Conservation (phyloP, 2,329 filamentous ascomycete species). For the Lasiodiplodia hormozganensis region DNA sequence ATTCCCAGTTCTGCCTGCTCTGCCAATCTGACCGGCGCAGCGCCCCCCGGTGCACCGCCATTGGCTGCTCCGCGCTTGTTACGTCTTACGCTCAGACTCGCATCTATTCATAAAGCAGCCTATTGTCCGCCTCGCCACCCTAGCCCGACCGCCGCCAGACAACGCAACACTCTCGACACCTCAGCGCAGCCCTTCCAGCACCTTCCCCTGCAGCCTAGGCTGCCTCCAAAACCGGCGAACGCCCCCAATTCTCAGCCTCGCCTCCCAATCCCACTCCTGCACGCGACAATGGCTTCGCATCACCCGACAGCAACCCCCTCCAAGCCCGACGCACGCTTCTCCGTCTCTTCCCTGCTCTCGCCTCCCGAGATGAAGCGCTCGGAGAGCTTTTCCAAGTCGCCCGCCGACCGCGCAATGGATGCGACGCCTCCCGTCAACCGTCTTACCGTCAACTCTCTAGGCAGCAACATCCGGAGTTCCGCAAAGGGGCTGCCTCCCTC, state of each 20-base stretch:
- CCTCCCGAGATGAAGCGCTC: conserved; percentile 50
- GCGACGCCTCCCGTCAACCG: conserved; percentile 29
- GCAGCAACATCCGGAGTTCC: conserved; percentile 40
- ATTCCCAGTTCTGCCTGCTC: conserved; percentile 26
- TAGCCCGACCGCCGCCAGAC: conserved; percentile 27
- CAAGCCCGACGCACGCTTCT: conserved; percentile 24
- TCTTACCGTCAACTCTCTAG: conserved; percentile 32
- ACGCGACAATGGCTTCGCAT: conserved; percentile 26
- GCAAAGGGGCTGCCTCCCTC: conserved; percentile 36
- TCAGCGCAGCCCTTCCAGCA: conserved; percentile 28
- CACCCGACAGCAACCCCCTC: conserved; percentile 13
- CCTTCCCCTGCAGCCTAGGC: conserved; percentile 26
- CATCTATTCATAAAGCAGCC: conserved; percentile 29
- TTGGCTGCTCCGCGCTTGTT: conserved; percentile 27
- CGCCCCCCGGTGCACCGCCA: conserved; percentile 20
- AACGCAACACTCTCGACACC: conserved; percentile 28
- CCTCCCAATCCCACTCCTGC: conserved; percentile 13
- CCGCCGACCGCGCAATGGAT: conserved; percentile 36
- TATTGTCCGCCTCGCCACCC: conserved; percentile 29
- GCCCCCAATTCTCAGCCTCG: not conserved
- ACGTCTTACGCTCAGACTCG: conserved; percentile 28
- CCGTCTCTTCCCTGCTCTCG: conserved; percentile 43
- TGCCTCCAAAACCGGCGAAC: conserved; percentile 20
- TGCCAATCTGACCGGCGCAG: conserved; percentile 27
- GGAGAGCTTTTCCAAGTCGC: conserved; percentile 42